Evolutionary conservation across 1,284 basidiomycete species (phyloP), one percentile per base, ranked within the genome.

Genomic region (Cryptococcus maquisensis): DNA sequence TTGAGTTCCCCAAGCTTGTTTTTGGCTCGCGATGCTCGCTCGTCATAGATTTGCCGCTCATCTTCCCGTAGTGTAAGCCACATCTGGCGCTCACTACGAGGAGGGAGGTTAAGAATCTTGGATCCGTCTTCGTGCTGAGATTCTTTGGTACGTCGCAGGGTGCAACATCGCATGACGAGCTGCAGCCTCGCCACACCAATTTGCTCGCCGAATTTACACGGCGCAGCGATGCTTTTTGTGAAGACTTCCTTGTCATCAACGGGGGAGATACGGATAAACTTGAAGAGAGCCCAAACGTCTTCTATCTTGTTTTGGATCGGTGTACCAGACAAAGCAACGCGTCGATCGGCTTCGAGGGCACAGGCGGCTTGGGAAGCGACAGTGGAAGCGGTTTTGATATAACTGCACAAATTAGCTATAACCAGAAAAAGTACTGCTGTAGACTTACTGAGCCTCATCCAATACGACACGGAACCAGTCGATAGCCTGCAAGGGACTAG

Each of bases 271-370:
- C 94, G 88, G 46, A 99, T 79, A 78, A 99, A 98, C 74, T 93
- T 94, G 81, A 99, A 86, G 54, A 98, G 81, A 1, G 96, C 93
- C 75, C 87, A 98, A 46, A 99, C 87, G 69, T 99, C 96, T 76
- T 98, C 95, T 54, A 98, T 83, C 72, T 94, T 94, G 81, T 98
- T 99, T 78, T 98, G 96, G 42, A 99, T 91, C 0, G 96, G 96
- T 7, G 96, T 99, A 57, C 96, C 96, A 9, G 95, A 97, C 39
- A 98, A 80, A 69, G 91, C 96, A 43, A 98, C 80, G 20, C 96
- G 85, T 51, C 96, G 86, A 69, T 97, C 90, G 2, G 95, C 92
- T 71, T 89, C 83, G 44, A 99, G 82, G 69, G 96, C 93, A 77
- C 96, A 98, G 10, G 87, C 93, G 3, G 96, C 95, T 58, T 90